These are phyloP conservation scores for Hanseniaspora valbyensis DNA, from an alignment of 805 yeast genomes.

Conservation along the genomic window DNA sequence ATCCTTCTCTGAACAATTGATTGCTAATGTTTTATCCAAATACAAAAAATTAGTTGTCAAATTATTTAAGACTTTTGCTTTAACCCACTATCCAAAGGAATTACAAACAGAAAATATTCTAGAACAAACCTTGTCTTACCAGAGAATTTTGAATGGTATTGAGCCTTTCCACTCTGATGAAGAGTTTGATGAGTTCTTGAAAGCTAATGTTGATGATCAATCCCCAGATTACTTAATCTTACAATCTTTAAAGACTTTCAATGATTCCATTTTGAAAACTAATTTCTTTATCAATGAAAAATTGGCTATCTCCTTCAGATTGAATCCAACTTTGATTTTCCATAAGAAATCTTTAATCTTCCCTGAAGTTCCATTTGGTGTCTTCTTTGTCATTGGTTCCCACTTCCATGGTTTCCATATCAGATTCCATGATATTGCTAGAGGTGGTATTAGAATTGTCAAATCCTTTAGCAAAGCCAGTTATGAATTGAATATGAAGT, in stretches of 20 bases:
- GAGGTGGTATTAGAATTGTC: slow-evolving; percentile 97
- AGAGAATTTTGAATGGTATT: slow-evolving; percentile 60
- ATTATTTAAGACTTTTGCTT: slow-evolving; percentile 84
- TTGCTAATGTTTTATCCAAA: slow-evolving; percentile 61
- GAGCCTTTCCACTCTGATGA: slow-evolving; percentile 62
- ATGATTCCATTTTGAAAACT: slow-evolving; percentile 79
- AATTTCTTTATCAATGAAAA: slow-evolving; percentile 89
- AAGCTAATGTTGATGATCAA: slow-evolving; percentile 61
- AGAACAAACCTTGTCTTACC: slow-evolving; percentile 60
- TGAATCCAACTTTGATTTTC: slow-evolving; percentile 67
- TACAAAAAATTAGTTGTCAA: slow-evolving; percentile 65
- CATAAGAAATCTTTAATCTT: slow-evolving; percentile 37
- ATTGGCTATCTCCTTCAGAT: slow-evolving; percentile 87
- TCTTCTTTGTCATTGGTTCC: slow-evolving; percentile 90
- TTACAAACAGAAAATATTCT: slow-evolving; percentile 22
- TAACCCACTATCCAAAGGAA: slow-evolving; percentile 51
- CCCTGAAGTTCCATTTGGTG: slow-evolving; percentile 77
- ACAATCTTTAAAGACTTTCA: slow-evolving; percentile 71
- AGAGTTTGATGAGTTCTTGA: slow-evolving; percentile 60
- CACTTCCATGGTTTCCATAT: slow-evolving; percentile 97
- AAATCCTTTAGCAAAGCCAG: slow-evolving; percentile 77
- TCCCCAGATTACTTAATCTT: slow-evolving; percentile 70
- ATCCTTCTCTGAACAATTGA: slow-evolving; percentile 79
- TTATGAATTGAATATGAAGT: slow-evolving; percentile 71
- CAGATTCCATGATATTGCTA: slow-evolving; percentile 90